Base-by-base conservation (phyloP, 371 early-diverging fungal genomes). In the Vittaforma corneae region DNA sequence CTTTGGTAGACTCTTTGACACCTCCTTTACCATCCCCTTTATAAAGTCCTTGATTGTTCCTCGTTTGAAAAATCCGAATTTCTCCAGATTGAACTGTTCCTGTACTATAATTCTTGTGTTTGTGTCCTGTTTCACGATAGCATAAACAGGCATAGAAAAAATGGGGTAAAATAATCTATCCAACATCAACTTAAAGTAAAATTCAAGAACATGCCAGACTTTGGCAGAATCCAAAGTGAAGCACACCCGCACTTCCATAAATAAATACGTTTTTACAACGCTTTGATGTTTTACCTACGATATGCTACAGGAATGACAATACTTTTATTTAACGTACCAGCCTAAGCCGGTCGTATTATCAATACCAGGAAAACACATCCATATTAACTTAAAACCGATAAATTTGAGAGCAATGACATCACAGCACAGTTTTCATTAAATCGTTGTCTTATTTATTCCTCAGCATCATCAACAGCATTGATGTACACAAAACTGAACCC, bases 11-110 rank as follows among this genome's bases (percentile, higher is more conserved):
- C 40, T 18, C 11, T 18, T 18, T 11, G 11, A 11, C n/a, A 63
- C 5, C 28, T 63, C 64, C 2, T 9, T 52, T 14, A 69, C 69
- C 11, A 68, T 32, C 46, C 61, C 67, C 29, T 59, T 34, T 11
- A 76, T 60, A 47, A 76, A 50, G 24, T 70, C 69, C 47, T 70
- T 70, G 1, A 70, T 61, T 18, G 73, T 34, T 5, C 35, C 60
- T 34, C 73, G 42, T 34, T 57, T 53, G 46, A 76, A 76, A 48
- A 75, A 61, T 26, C 62, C 55, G 67, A 66, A 73, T 9, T 48
- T 53, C n/a, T 35, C 20, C 5, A 76, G 65, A 32, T 34, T 42
- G 48, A 57, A 76, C 35, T 72, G 66, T 52, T 76, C 76, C 30
- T 64, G 46, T 26, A 30, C 35, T 16, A 63, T 64, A 4, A 3